Base-by-base conservation (phyloP, 75 land plant species). In the Larix kaempferi region DNA sequence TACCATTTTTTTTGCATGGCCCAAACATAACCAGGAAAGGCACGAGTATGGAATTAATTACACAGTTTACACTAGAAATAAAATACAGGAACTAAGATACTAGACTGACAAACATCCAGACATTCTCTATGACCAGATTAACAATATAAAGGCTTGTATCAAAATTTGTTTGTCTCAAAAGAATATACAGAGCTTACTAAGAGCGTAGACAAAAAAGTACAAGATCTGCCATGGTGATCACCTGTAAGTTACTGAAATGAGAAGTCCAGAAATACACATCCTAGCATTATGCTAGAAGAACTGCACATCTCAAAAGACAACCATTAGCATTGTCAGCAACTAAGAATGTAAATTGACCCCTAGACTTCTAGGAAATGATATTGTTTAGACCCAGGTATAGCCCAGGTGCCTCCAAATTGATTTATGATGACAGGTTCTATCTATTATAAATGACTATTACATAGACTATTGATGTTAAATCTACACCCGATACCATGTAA, bases 211-310 rank as follows among this genome's bases (percentile, higher is more conserved):
- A 69, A 69, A 69, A 39, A 21, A 26, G 52, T 1, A 69, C 35
- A 69, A 69, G 21, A 41, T 41, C 52, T 69, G 73, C 44, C 73
- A 69, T 21, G 35, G 73, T 69, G 49, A 69, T 69, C 73, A 69
- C 73, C 73, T 69, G 73, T 69, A n/a, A 39, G 35, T 39, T 41
- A 69, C 73, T 69, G 73, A 69, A 69, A 37, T 41, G 73, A n/a
- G 73, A 69, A 69, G 33, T 54, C 73, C 73, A 69, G 73, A 69
- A 69, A 69, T 37, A 39, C 49, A 69, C 69, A 65, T 65, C 69
- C 73, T 69, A 69, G 39, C 73, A 39, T 69, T 44, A 69, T 69
- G 73, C 73, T 69, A 69, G 73, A 41, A 64, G 21, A 64, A 69
- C 73, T 69, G 73, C 73, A 69, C 73, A 69, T 39, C 73, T 69